Conservation (phyloP, 345 rosid genomes). For the Noccaea bulbosa region DNA sequence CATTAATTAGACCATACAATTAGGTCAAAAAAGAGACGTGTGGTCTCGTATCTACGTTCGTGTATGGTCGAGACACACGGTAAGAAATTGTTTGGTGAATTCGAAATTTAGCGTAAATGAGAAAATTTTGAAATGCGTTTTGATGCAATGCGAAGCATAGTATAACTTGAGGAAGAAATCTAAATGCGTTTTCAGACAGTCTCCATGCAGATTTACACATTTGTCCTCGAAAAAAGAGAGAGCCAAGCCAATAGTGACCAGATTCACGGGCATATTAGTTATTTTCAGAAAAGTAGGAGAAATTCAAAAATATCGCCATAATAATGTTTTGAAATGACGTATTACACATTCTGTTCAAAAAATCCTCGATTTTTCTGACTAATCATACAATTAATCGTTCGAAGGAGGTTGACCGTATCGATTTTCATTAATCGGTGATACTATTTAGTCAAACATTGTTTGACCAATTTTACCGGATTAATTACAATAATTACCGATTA, state of each 20-base stretch:
- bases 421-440: no score
- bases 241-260: not conserved
- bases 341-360: no score
- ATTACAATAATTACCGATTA: no score
- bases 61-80: not conserved
- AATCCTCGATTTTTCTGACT: no score
- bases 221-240: not conserved
- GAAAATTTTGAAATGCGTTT: not conserved
- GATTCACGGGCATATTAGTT: slow-evolving; percentile 1
- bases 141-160: not conserved
- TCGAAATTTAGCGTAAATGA: not conserved
- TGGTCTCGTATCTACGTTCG: not conserved
- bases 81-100: not conserved
- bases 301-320: not conserved
- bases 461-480: no score
- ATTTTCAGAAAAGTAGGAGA: not conserved
- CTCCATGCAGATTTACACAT: not conserved
- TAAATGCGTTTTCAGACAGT: not conserved
- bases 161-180: not conserved
- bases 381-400: no score
- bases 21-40: not conserved
- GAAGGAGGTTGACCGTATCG: no score
- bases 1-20: not conserved
- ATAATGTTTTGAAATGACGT: slow-evolving; percentile 14
- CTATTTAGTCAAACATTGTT: no score